These are phyloP conservation scores for Vanderwaltozyma tropicalis DNA, from an alignment of 805 yeast genomes.

Conservation along the genomic window DNA sequence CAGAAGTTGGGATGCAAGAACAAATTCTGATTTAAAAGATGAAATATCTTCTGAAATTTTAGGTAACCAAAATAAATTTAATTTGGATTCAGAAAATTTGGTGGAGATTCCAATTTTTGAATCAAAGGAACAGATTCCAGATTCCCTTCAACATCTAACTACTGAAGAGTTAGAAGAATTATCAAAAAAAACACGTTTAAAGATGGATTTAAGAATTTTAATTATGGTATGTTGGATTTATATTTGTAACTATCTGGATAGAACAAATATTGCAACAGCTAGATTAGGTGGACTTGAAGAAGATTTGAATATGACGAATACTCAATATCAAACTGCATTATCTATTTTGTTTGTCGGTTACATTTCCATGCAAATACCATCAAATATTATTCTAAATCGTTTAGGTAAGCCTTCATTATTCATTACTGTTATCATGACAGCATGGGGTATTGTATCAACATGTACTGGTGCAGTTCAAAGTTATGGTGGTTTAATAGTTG, in stretches of 20 bases:
- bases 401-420: slow-evolving; percentile 42
- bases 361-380: slow-evolving; percentile 29
- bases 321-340: slow-evolving; percentile 35
- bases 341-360: slow-evolving; percentile 38
- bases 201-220: slow-evolving; percentile 39
- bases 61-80: slow-evolving; percentile 1
- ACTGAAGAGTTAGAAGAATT: slow-evolving; percentile 36
- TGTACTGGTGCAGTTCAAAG: slow-evolving; percentile 34
- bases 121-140: slow-evolving; percentile 14
- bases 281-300: slow-evolving; percentile 40
- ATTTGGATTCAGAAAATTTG: background rate
- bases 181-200: slow-evolving; percentile 36
- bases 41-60: background rate
- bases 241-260: slow-evolving; percentile 43
- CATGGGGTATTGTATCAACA: slow-evolving; percentile 33
- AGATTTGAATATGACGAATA: slow-evolving; percentile 31
- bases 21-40: background rate
- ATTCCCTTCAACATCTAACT: slow-evolving; percentile 11
- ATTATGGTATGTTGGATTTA: slow-evolving; percentile 43
- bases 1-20: background rate
- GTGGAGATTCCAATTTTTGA: slow-evolving; percentile 4
- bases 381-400: slow-evolving; percentile 33
- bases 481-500: slow-evolving; percentile 36
- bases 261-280: slow-evolving; percentile 54
- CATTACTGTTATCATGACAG: slow-evolving; percentile 33